Evolutionary conservation across 345 rosid genomes (phyloP), one percentile per base, ranked within the genome.

Genomic region (Rhodomyrtus tomentosa): DNA sequence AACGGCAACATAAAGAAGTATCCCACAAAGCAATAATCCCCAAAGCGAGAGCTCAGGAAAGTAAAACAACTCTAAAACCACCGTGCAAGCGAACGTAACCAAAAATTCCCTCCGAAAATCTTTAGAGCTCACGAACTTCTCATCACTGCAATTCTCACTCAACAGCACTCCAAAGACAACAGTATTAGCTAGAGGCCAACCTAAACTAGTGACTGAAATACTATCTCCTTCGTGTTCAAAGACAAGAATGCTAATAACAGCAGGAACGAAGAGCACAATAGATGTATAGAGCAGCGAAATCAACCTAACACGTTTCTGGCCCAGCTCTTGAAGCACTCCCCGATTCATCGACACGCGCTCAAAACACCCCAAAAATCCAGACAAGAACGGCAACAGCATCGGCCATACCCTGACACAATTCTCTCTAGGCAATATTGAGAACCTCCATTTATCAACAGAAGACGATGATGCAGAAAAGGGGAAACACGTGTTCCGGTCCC

Each of bases 131-230:
- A 86, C 83, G 25, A 90, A 74, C 93, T 93, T 94, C 83, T 92
- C 96, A 50, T 94, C 95, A 84, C 87, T 87, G 84, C 90, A 94
- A 90, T 86, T 96, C 89, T 95, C 98, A 87, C 91, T 94, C 89
- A 96, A 84, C 42, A 95, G 89, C 54, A 96, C 98, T 45, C 98
- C 99, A 55, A 95, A 96, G 36, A 96, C 94, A 86, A 95, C 98
- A 73, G 93, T 95, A 84, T 95, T 95, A 68, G 90, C 97, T 82
- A 96, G 88, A 80, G 99, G 99, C 99, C 99, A 96, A 59, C 94
- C 95, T 53, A 95, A 87, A 84, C 85, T 93, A 73, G 86, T 91
- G 74, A 95, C 10, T 5, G 95, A 92, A 87, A 94, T 90, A 83
- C 87, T 89, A 72, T 84, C 91, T 20, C 88, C 90, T 82, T 84